Percentiles rank a stretch among this genome's conserved stretches.
These are phyloP conservation scores for Eucalyptus viminalis DNA, from an alignment of 345 rosid genomes.

Conservation along the genomic window DNA sequence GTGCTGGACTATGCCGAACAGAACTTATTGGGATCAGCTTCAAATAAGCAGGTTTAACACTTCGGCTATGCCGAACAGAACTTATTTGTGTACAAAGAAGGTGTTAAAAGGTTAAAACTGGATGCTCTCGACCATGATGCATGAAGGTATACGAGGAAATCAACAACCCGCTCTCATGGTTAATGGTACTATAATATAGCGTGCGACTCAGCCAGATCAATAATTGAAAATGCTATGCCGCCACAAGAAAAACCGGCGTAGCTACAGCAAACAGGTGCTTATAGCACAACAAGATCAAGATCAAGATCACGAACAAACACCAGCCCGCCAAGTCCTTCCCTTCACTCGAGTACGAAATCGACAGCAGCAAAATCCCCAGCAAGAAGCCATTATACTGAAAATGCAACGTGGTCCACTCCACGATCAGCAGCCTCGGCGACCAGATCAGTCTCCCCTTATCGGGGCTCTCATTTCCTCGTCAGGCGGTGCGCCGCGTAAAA, in stretches of 20 bases:
- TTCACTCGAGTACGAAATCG: no score
- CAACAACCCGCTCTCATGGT: neutral
- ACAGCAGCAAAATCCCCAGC: no score
- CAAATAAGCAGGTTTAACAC: neutral
- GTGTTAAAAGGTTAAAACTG: neutral
- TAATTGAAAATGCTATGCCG: neutral
- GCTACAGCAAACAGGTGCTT: neutral
- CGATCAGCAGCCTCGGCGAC: no score
- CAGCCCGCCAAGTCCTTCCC: no score
- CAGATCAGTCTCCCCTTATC: no score
- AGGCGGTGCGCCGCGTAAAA: no score
- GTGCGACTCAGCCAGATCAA: neutral
- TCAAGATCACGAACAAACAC: no score
- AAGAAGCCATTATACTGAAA: no score
- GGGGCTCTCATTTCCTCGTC: no score
- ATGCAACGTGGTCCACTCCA: no score
- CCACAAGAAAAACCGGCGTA: neutral
- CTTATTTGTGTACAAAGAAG: neutral
- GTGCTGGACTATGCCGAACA: no score
- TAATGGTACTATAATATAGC: neutral
- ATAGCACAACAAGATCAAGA: no score
- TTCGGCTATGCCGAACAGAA: neutral
- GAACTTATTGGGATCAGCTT: neutral
- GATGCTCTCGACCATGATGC: neutral
- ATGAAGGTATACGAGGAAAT: neutral